A percentile compares a stretch with the other conserved stretches of the same genome.
phyloP scores from a whole-genome alignment of 768 basidiomycete genomes.

The Russula earlei region DNA sequence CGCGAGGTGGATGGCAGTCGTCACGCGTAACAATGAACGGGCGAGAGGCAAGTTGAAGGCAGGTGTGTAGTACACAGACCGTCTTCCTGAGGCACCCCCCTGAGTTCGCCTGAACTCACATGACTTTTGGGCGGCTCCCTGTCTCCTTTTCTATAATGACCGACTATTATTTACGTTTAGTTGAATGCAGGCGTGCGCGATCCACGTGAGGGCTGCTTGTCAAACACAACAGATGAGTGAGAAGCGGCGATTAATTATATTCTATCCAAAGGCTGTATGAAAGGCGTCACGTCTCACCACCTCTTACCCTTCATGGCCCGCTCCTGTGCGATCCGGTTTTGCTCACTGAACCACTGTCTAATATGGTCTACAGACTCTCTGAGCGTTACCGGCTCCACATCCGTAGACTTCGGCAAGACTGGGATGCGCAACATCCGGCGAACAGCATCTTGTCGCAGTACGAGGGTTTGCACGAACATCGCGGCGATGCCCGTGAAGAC shows the following conservation, averaged over 20 bases:
- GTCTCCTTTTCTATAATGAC: too few species aligned
- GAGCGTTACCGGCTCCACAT: slow-evolving; percentile 14
- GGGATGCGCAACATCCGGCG: slow-evolving; percentile 33
- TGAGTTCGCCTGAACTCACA: too few species aligned
- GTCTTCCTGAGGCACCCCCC: too few species aligned
- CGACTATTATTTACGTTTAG: not conserved
- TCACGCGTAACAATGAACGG: too few species aligned
- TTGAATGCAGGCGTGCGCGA: too few species aligned
- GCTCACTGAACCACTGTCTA: slow-evolving; percentile 17
- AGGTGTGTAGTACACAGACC: too few species aligned
- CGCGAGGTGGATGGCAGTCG: too few species aligned
- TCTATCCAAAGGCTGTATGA: too few species aligned
- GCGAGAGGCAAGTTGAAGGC: too few species aligned
- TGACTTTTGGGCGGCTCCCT: too few species aligned
- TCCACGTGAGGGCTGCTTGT: too few species aligned
- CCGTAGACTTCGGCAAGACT: slow-evolving; percentile 11
- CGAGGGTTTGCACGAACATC: slow-evolving; percentile 37
- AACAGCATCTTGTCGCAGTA: slow-evolving; percentile 36
- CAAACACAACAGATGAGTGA: too few species aligned
- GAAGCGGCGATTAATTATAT: not conserved
- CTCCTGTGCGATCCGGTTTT: slow-evolving; percentile 6
- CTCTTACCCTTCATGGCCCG: slow-evolving; percentile 10
- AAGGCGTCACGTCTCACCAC: not conserved
- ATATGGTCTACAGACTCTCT: slow-evolving; percentile 15
- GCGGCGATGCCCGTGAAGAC: slow-evolving; percentile 41